A percentile compares a stretch with the other conserved stretches of the same genome.
Conservation (phyloP, 306 rosid species). For the Clitoria ternatea region DNA sequence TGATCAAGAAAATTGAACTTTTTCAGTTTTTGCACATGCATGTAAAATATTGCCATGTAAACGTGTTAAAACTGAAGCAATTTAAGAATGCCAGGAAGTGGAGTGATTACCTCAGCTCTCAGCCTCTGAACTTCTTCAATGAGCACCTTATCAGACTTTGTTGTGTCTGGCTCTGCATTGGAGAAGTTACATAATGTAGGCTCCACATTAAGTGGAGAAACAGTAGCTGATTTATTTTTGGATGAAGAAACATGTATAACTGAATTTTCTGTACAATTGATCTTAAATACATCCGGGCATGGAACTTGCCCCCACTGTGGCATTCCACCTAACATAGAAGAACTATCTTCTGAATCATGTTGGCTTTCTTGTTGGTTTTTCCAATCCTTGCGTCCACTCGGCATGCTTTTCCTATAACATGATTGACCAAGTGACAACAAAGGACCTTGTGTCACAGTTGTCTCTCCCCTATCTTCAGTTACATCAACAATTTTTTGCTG, state of each 20-base stretch:
- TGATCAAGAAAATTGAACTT: not conserved
- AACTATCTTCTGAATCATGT: conserved; percentile 31
- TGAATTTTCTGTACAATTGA: conserved; percentile 37
- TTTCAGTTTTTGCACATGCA: not conserved
- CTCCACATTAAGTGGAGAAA: conserved; percentile 22
- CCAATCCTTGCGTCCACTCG: conserved; percentile 47
- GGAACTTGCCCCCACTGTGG: conserved; percentile 81
- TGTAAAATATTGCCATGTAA: not conserved
- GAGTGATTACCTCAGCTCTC: conserved; percentile 54
- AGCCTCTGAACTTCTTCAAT: conserved; percentile 59
- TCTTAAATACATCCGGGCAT: conserved; percentile 46
- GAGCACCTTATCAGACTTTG: conserved; percentile 45
- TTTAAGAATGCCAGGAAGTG: not conserved
- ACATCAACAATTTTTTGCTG: conserved; percentile 34
- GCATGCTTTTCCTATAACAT: conserved; percentile 47
- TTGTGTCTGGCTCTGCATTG: conserved; percentile 28
- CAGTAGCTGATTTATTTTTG: conserved; percentile 26
- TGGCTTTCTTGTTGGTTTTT: conserved; percentile 43
- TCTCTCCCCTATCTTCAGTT: conserved; percentile 48
- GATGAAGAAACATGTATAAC: conserved; percentile 29
- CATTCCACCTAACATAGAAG: conserved; percentile 34
- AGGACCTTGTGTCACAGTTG: conserved; percentile 46
- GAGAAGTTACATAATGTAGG: conserved; percentile 19
- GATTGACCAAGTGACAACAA: conserved; percentile 41
- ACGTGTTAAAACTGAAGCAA: not conserved